Evolutionary conservation across 1,284 basidiomycete species (phyloP).

Genomic region (Moesziomyces aphidis): DNA sequence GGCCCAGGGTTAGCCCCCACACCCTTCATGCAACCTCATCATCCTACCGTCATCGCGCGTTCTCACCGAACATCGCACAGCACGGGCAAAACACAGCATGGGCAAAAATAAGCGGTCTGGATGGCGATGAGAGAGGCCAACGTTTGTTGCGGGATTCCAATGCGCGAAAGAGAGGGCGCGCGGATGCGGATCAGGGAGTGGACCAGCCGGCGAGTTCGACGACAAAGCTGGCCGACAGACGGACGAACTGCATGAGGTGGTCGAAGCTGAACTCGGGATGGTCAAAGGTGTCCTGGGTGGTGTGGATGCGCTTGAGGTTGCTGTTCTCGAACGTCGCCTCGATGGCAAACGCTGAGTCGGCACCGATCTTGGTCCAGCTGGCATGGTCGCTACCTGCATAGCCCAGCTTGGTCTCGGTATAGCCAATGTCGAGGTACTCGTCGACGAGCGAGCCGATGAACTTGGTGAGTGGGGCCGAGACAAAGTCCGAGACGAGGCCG

Average conservation of each 20-base stretch:
- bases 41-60: too few relatives aligned
- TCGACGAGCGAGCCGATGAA: slow-evolving; percentile 80
- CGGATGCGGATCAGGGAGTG: not conserved
- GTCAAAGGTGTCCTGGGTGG: slow-evolving; percentile 46
- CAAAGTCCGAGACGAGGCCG: slow-evolving; percentile 90
- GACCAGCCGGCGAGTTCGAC: slow-evolving; percentile 63
- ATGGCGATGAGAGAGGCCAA: not conserved
- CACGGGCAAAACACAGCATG: too few relatives aligned
- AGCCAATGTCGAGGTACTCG: slow-evolving; percentile 72
- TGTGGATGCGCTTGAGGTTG: slow-evolving; percentile 61
- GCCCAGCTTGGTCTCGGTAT: slow-evolving; percentile 77
- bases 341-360: slow-evolving; percentile 67
- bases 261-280: slow-evolving; percentile 58
- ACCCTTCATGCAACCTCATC: not conserved
- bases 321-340: slow-evolving; percentile 59
- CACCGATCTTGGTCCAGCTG: slow-evolving; percentile 68
- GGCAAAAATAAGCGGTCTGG: too few relatives aligned
- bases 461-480: slow-evolving; percentile 77
- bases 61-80: too few relatives aligned
- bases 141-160: not conserved
- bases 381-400: slow-evolving; percentile 88
- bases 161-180: not conserved
- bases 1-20: slow-evolving; percentile 11
- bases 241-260: slow-evolving; percentile 62
- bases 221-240: slow-evolving; percentile 56